Evolutionary conservation across 1,284 basidiomycete species (phyloP), one percentile per base, ranked within the genome.

Genomic region (Melampsora medusae): DNA sequence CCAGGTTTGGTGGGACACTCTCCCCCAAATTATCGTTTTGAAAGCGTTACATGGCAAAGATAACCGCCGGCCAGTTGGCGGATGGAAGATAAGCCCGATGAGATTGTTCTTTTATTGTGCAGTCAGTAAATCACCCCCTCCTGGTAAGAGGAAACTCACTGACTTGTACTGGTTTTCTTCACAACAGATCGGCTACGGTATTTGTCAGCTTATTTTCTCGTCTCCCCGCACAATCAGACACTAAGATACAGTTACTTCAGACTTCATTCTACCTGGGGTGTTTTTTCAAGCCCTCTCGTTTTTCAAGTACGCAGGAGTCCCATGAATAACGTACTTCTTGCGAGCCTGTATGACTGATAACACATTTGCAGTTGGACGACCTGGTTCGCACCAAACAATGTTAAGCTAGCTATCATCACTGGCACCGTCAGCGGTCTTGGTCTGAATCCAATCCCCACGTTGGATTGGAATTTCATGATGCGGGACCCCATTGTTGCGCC

Each of bases 401-500:
- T 75, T 67, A 68, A 69, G 50, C 68, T 69, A 9, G 77, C 74
- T 50, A 69, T 75, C 25, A 61, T 77, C 38, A 78, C 77, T 17
- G 80, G 80, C 25, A 46, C 68, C n/a, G 68, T 78, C 79, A 79
- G 77, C 22, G 84, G 84, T 48, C 78, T 84, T 28, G 80, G 83
- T 80, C 79, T 82, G 67, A 83, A 83, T 79, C 82, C 84, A 9
- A 79, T 85, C 62, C 81, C 84, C 38, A 85, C 85, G 22, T 84
- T 85, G 38, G 85, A 86, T 79, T 85, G 85, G 85, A 83, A 82
- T 49, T 81, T 81, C 53, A 75, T 84, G 28, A 62, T 78, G n/a
- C 77, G 78, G 19, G 79, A 79, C 60, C 80, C 81, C 12, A 77
- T 82, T 25, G 79, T 80, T 38, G 79, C 78, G 7, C 82, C 81